Conservation (phyloP, 345 rosid genomes). For the Syzygium grande region DNA sequence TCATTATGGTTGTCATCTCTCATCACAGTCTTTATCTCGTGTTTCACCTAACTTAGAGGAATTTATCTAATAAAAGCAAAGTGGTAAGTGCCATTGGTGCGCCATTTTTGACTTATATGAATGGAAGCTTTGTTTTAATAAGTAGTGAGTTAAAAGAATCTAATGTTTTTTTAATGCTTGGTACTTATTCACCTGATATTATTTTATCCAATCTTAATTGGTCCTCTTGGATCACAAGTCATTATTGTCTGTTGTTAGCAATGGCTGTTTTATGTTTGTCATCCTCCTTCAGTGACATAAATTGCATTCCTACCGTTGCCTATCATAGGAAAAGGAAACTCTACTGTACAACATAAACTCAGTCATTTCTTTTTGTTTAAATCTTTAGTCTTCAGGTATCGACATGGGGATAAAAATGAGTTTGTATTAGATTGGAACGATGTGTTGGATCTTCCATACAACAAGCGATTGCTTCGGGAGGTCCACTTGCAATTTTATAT, state of each 20-base stretch:
- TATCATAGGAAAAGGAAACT: no score
- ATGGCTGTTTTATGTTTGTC: not conserved
- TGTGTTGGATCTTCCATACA: no score
- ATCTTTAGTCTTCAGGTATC: no score
- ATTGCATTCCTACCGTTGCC: not conserved
- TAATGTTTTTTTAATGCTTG: not conserved
- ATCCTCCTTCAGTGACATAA: not conserved
- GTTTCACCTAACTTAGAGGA: not conserved
- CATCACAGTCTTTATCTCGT: not conserved
- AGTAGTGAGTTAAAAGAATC: not conserved
- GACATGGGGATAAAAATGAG: no score
- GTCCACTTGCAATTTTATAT: no score
- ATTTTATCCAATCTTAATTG: not conserved
- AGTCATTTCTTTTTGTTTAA: no score
- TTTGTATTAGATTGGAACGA: no score
- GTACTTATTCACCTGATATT: not conserved
- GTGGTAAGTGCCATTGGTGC: not conserved
- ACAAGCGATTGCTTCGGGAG: no score
- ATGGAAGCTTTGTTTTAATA: not conserved
- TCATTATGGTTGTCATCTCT: not conserved
- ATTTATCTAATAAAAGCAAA: not conserved
- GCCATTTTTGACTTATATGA: not conserved
- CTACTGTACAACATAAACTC: no score
- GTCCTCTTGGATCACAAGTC: not conserved
- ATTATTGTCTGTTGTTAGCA: not conserved